These are phyloP conservation scores for Eutrema heterophyllum DNA, from an alignment of 345 rosid species.

Conservation along the genomic window DNA sequence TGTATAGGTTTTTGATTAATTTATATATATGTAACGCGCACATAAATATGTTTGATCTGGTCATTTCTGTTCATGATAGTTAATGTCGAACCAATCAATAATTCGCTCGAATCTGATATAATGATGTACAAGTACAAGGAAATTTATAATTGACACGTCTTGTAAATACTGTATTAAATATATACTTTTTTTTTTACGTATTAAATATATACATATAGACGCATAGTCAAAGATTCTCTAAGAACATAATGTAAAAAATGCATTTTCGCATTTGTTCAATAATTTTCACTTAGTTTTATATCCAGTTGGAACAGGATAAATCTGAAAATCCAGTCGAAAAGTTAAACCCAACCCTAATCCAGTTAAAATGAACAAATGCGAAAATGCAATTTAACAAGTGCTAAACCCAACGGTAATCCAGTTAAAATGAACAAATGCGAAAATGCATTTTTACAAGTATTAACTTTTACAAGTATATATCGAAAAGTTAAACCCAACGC, in stretches of 20 bases:
- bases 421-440: no score
- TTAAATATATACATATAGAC: neutral
- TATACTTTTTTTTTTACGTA: no score
- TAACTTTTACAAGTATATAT: no score
- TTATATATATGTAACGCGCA: constrained; percentile 17
- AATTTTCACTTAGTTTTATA: neutral
- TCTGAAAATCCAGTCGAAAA: neutral
- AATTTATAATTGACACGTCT: constrained; percentile 23
- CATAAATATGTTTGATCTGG: constrained; percentile 20
- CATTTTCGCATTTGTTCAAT: constrained; percentile 4
- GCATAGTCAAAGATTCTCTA: constrained; percentile 24
- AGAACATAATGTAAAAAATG: neutral
- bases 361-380: neutral
- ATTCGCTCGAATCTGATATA: constrained; percentile 30
- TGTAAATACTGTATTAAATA: no score
- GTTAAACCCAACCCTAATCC: neutral
- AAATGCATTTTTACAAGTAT: no score
- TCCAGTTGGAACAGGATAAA: neutral
- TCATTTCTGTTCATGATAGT: constrained; percentile 20
- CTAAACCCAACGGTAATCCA: no score
- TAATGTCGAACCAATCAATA: constrained; percentile 32
- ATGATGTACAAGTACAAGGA: constrained; percentile 26
- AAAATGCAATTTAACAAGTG: no score
- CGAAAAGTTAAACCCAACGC: neutral
- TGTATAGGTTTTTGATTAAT: constrained; percentile 14